These are phyloP conservation scores for Phytophthora nicotianae DNA, from an alignment of 352 stramenopile species.

Conservation along the genomic window DNA sequence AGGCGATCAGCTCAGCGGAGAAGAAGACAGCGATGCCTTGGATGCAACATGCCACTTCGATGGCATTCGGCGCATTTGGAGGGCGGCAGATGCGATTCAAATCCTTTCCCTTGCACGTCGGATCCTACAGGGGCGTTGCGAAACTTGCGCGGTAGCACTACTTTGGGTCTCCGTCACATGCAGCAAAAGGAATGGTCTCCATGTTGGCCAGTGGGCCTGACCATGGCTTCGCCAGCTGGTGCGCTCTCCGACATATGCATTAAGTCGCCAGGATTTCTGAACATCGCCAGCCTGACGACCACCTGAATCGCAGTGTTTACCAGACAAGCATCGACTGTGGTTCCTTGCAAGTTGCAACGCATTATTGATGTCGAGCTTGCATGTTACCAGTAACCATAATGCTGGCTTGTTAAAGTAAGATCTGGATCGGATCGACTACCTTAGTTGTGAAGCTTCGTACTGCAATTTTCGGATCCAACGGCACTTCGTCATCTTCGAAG, in stretches of 20 bases:
- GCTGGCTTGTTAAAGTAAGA: no score
- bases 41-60: neutral
- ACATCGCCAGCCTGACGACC: slow-evolving; percentile 8
- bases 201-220: no score
- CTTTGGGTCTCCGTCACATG: no score
- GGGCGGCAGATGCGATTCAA: neutral
- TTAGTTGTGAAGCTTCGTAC: no score
- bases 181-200: neutral
- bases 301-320: slow-evolving; percentile 19
- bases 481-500: no score
- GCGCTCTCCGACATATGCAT: slow-evolving; percentile 7
- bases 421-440: no score
- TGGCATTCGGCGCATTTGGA: neutral
- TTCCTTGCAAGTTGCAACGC: neutral
- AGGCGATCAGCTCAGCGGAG: neutral
- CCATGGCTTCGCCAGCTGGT: slow-evolving; percentile 20
- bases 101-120: slow-evolving; percentile 2
- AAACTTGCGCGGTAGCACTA: no score
- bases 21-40: neutral
- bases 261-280: slow-evolving; percentile 11
- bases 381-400: no score
- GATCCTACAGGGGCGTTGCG: neutral
- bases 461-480: no score
- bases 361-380: neutral
- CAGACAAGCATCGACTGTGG: neutral